A percentile compares a stretch with the other conserved stretches of the same genome.
These are phyloP conservation scores for Sporothrix globosa DNA, from an alignment of 2,329 filamentous ascomycete genomes.

Conservation along the genomic window DNA sequence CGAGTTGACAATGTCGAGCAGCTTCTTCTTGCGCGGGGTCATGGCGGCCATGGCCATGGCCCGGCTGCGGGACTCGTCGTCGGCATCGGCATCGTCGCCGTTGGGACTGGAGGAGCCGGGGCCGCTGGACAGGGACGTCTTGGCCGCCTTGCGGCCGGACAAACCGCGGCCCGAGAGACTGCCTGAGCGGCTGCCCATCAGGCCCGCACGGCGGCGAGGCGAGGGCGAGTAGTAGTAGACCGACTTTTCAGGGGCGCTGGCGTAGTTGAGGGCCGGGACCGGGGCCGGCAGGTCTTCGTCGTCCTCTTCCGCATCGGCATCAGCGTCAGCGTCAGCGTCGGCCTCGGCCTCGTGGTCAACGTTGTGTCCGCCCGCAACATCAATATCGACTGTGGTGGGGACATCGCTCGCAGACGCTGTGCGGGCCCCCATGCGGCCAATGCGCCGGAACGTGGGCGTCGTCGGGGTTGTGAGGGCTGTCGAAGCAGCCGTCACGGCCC, in stretches of 20 bases:
- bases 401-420: neutral
- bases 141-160: conserved; percentile 37
- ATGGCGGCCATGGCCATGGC: neutral
- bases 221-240: neutral
- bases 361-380: neutral
- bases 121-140: conserved; percentile 38
- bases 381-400: neutral
- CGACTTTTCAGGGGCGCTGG: conserved; percentile 38
- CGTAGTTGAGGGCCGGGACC: conserved; percentile 34
- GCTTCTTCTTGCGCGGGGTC: conserved; percentile 60
- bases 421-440: neutral
- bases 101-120: neutral
- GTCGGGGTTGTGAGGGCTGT: conserved; percentile 41
- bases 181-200: neutral
- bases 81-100: conserved; percentile 37
- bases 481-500: neutral
- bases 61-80: conserved; percentile 48
- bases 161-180: too few species aligned
- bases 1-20: conserved; percentile 74
- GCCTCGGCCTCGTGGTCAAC: conserved; percentile 48
- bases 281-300: conserved; percentile 48
- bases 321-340: conserved; percentile 48
- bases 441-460: conserved; percentile 47
- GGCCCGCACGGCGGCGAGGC: conserved; percentile 19
- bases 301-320: conserved; percentile 46